Evolutionary conservation across 257 asterid genomes (phyloP).

Genomic region (Solanum pennellii): DNA sequence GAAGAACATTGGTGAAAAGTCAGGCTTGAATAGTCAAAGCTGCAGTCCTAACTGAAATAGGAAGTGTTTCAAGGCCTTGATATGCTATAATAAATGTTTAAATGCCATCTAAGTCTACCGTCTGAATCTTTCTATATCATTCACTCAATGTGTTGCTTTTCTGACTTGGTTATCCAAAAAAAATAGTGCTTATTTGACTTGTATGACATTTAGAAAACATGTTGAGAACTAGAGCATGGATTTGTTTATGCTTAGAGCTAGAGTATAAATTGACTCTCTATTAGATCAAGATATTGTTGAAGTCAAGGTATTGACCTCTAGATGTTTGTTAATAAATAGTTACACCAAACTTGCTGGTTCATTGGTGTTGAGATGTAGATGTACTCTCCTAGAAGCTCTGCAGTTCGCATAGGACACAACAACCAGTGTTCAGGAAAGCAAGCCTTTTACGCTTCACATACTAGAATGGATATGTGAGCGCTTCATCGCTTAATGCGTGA

Average conservation of each 20-base stretch:
- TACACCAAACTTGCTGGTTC: not conserved
- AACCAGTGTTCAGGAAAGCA: not conserved
- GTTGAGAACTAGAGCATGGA: not conserved
- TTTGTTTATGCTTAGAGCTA: not conserved
- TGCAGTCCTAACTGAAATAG: not conserved
- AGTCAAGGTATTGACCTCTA: not conserved
- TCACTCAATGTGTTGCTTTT: not conserved
- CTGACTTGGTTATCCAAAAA: not conserved
- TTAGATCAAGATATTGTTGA: not conserved
- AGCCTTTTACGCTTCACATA: too few relatives aligned
- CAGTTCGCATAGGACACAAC: not conserved
- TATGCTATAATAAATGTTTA: not conserved
- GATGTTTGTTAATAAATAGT: not conserved
- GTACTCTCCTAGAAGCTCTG: not conserved
- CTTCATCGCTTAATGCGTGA: too few relatives aligned
- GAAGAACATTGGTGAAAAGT: not conserved
- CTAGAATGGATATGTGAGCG: too few relatives aligned
- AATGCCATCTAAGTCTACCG: not conserved
- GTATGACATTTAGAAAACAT: not conserved
- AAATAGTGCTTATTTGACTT: not conserved
- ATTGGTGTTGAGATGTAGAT: not conserved
- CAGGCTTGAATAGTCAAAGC: not conserved
- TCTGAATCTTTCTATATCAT: not conserved
- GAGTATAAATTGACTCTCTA: not conserved
- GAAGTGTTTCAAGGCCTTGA: not conserved